Base-by-base conservation (phyloP, 495 filamentous ascomycete species). In the Chaetomium tenue region DNA sequence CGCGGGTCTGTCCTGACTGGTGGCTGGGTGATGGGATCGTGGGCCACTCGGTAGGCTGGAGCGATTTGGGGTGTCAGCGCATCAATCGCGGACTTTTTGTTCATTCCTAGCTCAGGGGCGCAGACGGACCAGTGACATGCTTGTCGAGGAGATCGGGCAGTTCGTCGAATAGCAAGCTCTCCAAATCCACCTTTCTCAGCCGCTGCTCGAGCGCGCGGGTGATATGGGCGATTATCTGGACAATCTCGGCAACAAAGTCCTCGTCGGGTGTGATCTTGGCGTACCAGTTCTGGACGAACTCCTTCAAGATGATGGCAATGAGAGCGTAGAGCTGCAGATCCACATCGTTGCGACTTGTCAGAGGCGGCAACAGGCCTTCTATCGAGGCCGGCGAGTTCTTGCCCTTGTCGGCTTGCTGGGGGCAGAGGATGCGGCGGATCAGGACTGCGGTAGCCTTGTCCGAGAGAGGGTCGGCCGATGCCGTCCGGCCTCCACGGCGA, bases 261-360 rank as follows among this genome's bases (percentile, higher is more conserved):
- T 92, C 88, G 74, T 98, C 95, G 5, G 92, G 84, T 2, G 93
- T 98, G 72, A 98, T 91, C 70, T 89, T 91, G 53, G 81, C 82
- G 77, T 98, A 98, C 94, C 94, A 98, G 60, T 87, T 89, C 63
- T 91, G 86, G 23, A 98, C 89, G 74, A 91, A 92, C 66, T 97
- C 93, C 69, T 88, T 85, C 57, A 96, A 83, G 65, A 98, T 86
- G 61, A 97, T 87, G 40, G 94, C 89, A 60, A 98, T 83, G 28
- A 98, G 81, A 15, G 91, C 94, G 72, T 97, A 98, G 33, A 98
- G 83, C 73, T 98, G 89, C 63, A 91, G 77, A 71, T 98, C 94
- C 63, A 97, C 85, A 63, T 92, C 91, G 72, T 97, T 94, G 62
- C 89, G 91, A 76, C 91, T 93, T 22, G 94, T 97, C 67, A 98